These are phyloP conservation scores for Aspergillus jensenii DNA, from an alignment of 2,329 filamentous ascomycete genomes.

Conservation along the genomic window DNA sequence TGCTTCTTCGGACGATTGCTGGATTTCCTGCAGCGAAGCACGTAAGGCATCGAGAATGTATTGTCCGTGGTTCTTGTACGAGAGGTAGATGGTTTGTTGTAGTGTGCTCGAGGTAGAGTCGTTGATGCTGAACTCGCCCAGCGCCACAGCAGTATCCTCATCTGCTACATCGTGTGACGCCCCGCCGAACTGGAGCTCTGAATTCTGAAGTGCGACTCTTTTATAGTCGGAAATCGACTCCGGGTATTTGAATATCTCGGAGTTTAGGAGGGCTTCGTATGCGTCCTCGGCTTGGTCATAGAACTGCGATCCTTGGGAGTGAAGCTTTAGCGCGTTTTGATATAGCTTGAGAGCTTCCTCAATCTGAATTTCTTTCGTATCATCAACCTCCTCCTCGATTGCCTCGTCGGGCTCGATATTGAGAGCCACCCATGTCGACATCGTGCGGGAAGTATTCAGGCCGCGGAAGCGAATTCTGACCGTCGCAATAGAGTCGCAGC, in stretches of 20 bases:
- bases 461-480: conserved; percentile 15
- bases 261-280: conserved; percentile 81
- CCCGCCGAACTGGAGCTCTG: conserved; percentile 50
- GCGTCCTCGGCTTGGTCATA: conserved; percentile 76
- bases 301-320: conserved; percentile 77
- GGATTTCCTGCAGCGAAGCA: conserved; percentile 42
- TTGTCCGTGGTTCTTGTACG: conserved; percentile 94
- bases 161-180: conserved; percentile 21
- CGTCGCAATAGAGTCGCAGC: conserved; percentile 3
- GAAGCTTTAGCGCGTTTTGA: conserved; percentile 84
- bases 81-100: conserved; percentile 85
- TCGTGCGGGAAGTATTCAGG: conserved; percentile 26
- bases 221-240: conserved; percentile 85
- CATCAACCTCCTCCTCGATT: conserved; percentile 86
- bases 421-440: conserved; percentile 74
- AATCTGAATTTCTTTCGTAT: conserved; percentile 93
- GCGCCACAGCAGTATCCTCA: conserved; percentile 24
- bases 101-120: conserved; percentile 78
- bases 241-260: conserved; percentile 90
- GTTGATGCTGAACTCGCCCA: conserved; percentile 58
- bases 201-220: conserved; percentile 58
- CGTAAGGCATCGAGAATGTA: conserved; percentile 77
- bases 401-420: conserved; percentile 94
- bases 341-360: conserved; percentile 96
- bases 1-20: conserved; percentile 17